Evolutionary conservation across 2,329 filamentous ascomycete species (phyloP), one percentile per base, ranked within the genome.

Genomic region (Calonectria pteridis): DNA sequence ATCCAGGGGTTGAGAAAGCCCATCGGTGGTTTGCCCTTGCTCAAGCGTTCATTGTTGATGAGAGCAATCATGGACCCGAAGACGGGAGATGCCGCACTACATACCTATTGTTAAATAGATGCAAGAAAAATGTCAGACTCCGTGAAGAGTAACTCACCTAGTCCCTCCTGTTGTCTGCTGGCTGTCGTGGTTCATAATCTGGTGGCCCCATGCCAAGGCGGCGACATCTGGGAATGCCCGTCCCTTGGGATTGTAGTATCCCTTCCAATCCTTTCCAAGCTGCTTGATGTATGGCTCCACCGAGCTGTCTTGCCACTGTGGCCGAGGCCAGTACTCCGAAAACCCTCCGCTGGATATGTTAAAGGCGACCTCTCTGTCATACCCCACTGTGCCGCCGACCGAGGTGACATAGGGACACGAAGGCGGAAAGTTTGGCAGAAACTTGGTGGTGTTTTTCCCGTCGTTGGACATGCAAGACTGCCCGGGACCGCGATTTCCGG

Each of bases 1-100:
- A 93, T 83, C 88, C 89, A 91, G 1, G 91, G 91, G 80, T 93
- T 93, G 31, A 93, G 81, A 78, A 92, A 93, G 1, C 91, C 91
- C 77, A 93, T 83, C 0, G 85, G 79, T 9, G 87, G 81, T 79
- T 88, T 88, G 1, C 90, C 89, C n/a, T 85, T 84, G 20, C 88
- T 84, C 62, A 93, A 83, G 37, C 92, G 86, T 28, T 90, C 88
- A 73, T 92, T 90, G 79, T 94, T 94, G 65, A 95, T 82, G 46
- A 94, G 87, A 0, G 90, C 87, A 63, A 95, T 84, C 75, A 95
- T 88, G 18, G 88, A 88, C 0, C 92, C 92, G 64, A 93, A 89
- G 0, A 91, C 85, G 0, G 93, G 93, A 0, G 90, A 85, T 3
- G 93, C 89, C 0, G 92, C 92, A 70, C 86, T 88, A 62, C 28